Evolutionary conservation across 106 monocot genomes (phyloP).

Genomic region (Dendrobium nobile): DNA sequence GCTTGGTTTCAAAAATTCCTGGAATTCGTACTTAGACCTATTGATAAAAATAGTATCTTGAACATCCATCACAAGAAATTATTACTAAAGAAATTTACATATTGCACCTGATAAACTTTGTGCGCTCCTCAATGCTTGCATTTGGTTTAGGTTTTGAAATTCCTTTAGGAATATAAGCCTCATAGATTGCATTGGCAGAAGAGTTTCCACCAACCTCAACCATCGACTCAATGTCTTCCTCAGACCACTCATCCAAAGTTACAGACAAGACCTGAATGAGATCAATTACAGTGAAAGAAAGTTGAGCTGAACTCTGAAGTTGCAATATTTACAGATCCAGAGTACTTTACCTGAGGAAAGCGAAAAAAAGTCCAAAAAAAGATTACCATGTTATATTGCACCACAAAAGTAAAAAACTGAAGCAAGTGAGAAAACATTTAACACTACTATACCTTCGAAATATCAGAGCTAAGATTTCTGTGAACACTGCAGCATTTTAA

Average conservation of each 20-base stretch:
- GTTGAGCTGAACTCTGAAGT: background rate
- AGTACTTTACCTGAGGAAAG: background rate
- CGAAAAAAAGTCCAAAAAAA: background rate
- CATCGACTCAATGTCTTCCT: constrained; percentile 67
- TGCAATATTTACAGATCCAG: background rate
- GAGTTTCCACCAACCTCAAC: constrained; percentile 74
- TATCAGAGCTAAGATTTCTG: constrained; percentile 66
- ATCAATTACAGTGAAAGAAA: background rate
- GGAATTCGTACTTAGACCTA: constrained; percentile 83
- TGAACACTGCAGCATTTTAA: constrained; percentile 69
- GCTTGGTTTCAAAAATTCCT: constrained; percentile 91
- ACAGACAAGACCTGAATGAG: constrained; percentile 62
- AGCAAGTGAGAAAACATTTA: background rate
- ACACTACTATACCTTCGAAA: constrained; percentile 71
- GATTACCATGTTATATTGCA: background rate
- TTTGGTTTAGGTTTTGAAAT: constrained; percentile 47
- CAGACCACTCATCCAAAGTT: constrained; percentile 78
- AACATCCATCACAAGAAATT: background rate
- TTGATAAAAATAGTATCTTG: background rate
- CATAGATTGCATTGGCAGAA: constrained; percentile 70
- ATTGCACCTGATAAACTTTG: constrained; percentile 57
- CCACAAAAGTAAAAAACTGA: background rate
- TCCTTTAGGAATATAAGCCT: constrained; percentile 65
- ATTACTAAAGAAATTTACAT: background rate
- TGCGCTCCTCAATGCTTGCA: constrained; percentile 44